Conservation (phyloP, 2,329 filamentous ascomycete genomes). For the Ophiognomonia clavigignenti-juglandacearum region DNA sequence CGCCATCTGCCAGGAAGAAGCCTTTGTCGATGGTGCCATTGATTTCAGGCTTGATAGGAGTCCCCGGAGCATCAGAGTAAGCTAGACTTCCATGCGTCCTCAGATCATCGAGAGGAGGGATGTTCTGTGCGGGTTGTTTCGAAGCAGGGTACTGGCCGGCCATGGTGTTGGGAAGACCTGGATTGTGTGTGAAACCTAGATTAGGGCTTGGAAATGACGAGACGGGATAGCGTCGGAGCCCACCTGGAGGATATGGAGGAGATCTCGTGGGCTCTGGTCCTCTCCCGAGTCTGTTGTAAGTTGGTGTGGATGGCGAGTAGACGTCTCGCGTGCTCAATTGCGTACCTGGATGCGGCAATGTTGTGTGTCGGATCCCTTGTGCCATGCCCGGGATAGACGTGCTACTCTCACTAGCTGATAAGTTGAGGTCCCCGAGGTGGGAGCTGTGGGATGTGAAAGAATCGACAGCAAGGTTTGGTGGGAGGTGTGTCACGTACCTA, state of each 20-base stretch:
- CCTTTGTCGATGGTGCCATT: constrained; percentile 82
- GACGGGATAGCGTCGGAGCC: constrained; percentile 46
- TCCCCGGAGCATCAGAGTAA: constrained; percentile 47
- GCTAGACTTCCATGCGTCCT: constrained; percentile 55
- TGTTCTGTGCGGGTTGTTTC: constrained; percentile 37
- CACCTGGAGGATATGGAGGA: constrained; percentile 40
- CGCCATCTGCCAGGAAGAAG: constrained; percentile 74
- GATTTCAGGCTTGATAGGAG: constrained; percentile 63
- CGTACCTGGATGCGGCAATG: constrained; percentile 45
- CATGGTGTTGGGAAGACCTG: constrained; percentile 41
- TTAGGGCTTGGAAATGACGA: constrained; percentile 48
- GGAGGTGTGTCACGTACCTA: constrained; percentile 43
- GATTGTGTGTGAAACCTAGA: constrained; percentile 32
- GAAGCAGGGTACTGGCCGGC: constrained; percentile 35
- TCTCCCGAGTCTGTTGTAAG: constrained; percentile 41
- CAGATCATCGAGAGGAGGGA: constrained; percentile 49
- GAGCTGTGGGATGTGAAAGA: constrained; percentile 1
- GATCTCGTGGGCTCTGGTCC: constrained; percentile 47
- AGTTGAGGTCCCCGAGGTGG: constrained; percentile 22
- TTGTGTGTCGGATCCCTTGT: constrained; percentile 49
- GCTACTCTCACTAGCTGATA: constrained; percentile 36
- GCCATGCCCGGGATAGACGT: constrained; percentile 51
- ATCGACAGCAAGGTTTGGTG: constrained; percentile 13
- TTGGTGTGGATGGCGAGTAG: constrained; percentile 47
- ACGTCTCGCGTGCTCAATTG: constrained; percentile 49